Evolutionary conservation across 2,329 filamentous ascomycete species (phyloP), one percentile per base, ranked within the genome.

Genomic region (Neonectria neomacrospora): DNA sequence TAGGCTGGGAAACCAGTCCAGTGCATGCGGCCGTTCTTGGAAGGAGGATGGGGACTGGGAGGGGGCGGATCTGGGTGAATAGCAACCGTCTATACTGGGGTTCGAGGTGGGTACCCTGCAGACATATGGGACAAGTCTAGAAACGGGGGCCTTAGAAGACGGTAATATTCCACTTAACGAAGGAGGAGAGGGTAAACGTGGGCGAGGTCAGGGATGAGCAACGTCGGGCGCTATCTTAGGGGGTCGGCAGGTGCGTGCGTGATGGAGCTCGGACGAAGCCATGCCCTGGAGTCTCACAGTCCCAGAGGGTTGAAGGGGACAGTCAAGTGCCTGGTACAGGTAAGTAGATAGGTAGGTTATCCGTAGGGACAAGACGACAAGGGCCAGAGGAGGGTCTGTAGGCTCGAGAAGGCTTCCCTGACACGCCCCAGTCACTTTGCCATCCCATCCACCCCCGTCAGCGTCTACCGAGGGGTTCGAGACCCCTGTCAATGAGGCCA

Each of bases 11-110:
- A 65, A 66, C 68, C 67, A 66, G 68, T 70, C 68, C 77, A 79
- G 78, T 77, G 78, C 77, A 80, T 78, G 79, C 78, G 77, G 77
- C 81, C 81, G 74, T 78, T 81, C 79, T 81, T 77, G 81, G 81
- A 83, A 84, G 82, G 81, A 82, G 81, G 79, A 77, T 64, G 56
- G 63, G 65, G 65, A 68, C 61, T 66, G 68, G 72, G 71, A 72
- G 68, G 71, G 65, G 70, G 70, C 65, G 67, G 68, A 68, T 71
- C 62, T 72, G 65, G 50, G 53, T 67, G 71, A 71, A 71, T 65
- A 67, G 69, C 66, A 65, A 67, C 68, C 65, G 68, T 62, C 71
- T 70, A 67, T 67, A 63, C 63, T 65, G 61, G 67, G 72, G 65
- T 66, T 65, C 60, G 47, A 63, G 45, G 65, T 66, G 66, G 68